Percentiles rank a stretch among this genome's conserved stretches.
Conservation (phyloP, 106 monocot genomes). For the Narthecium ossifragum region DNA sequence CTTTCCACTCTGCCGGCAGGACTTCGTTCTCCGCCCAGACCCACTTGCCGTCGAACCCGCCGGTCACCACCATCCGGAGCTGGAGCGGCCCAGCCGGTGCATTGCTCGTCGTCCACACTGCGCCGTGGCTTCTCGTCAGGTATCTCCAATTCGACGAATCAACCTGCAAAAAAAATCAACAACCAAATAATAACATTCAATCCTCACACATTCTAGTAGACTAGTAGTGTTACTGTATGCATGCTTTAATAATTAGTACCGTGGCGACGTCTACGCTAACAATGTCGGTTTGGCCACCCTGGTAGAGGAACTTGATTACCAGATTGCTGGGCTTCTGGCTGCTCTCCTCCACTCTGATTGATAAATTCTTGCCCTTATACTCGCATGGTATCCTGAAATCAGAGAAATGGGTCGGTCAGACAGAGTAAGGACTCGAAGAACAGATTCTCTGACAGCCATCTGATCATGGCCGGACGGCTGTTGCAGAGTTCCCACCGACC, state of each 20-base stretch:
- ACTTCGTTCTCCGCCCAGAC: slow-evolving; percentile 60
- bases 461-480: too few species aligned
- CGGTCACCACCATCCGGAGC: slow-evolving; percentile 66
- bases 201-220: neutral
- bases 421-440: too few species aligned
- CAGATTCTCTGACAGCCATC: neutral
- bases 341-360: slow-evolving; percentile 65
- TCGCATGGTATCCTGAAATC: slow-evolving; percentile 73
- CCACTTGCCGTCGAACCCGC: slow-evolving; percentile 86
- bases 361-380: slow-evolving; percentile 48
- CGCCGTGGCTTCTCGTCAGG: slow-evolving; percentile 50
- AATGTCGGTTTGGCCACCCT: slow-evolving; percentile 89
- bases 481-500: too few species aligned
- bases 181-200: neutral
- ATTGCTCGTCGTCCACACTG: slow-evolving; percentile 52
- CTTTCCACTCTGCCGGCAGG: slow-evolving; percentile 59
- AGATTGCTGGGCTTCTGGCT: slow-evolving; percentile 44
- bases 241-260: neutral
- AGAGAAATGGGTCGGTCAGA: too few species aligned
- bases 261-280: slow-evolving; percentile 38
- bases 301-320: slow-evolving; percentile 64
- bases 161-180: slow-evolving; percentile 6
- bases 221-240: neutral
- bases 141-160: slow-evolving; percentile 52
- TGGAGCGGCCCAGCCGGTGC: slow-evolving; percentile 72